These are phyloP conservation scores for Hemileia vastatrix DNA, from an alignment of 1,284 basidiomycete species.

Conservation along the genomic window DNA sequence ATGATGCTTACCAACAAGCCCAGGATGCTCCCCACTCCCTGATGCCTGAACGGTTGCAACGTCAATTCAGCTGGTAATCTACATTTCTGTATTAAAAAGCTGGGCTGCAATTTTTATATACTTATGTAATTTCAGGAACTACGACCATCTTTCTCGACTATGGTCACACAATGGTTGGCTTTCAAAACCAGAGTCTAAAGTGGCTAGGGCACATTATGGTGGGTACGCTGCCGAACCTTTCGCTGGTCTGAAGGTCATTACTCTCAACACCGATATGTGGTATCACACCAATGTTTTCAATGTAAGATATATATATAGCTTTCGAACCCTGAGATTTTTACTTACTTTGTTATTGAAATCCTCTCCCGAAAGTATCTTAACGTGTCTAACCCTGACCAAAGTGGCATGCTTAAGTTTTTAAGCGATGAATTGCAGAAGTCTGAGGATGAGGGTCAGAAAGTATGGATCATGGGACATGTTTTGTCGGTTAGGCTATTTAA, in stretches of 20 bases:
- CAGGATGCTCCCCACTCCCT: conserved; percentile 54
- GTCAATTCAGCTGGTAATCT: conserved; percentile 1
- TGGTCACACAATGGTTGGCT: conserved; percentile 62
- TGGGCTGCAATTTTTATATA: conserved; percentile 48
- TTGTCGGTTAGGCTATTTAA: conserved; percentile 33
- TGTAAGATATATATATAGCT: background rate
- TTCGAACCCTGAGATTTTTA: background rate
- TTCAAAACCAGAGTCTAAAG: conserved; percentile 52
- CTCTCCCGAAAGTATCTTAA: conserved; percentile 63
- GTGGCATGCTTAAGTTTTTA: conserved; percentile 47
- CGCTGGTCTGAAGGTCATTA: conserved; percentile 62
- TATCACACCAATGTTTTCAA: background rate
- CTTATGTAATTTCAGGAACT: conserved; percentile 60
- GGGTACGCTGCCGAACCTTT: conserved; percentile 61
- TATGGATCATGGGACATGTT: conserved; percentile 53
- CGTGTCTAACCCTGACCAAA: conserved; percentile 49
- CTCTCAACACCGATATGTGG: conserved; percentile 61
- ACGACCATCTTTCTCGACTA: conserved; percentile 59
- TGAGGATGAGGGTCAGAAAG: conserved; percentile 52
- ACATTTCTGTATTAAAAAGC: too few relatives aligned
- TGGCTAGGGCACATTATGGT: conserved; percentile 61
- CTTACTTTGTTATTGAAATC: background rate
- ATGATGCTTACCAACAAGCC: conserved; percentile 47
- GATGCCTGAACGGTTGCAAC: background rate
- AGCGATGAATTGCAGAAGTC: conserved; percentile 52